Conservation (phyloP, 768 basidiomycete species). For the Kwoniella bestiolae region DNA sequence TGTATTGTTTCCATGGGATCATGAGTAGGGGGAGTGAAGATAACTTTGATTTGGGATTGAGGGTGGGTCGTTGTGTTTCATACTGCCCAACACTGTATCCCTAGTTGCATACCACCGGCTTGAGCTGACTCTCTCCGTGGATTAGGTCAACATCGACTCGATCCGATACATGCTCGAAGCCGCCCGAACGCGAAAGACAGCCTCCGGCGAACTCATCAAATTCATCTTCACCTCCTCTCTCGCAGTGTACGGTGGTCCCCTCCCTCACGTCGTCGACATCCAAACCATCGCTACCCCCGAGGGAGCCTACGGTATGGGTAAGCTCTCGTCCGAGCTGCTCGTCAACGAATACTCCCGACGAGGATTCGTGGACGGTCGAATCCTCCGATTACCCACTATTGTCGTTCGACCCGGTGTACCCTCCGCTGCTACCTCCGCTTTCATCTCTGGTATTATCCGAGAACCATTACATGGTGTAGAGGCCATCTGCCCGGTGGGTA, state of each 20-base stretch:
- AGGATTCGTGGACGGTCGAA: constrained; percentile 66
- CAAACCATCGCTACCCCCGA: constrained; percentile 65
- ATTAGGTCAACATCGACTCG: constrained; percentile 67
- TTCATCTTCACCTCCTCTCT: constrained; percentile 68
- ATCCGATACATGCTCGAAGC: constrained; percentile 60
- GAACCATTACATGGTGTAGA: constrained; percentile 65
- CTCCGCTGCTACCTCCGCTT: constrained; percentile 64
- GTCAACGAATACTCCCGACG: constrained; percentile 68
- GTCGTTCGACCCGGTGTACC: constrained; percentile 66
- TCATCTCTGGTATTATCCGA: constrained; percentile 67
- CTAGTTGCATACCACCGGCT: no score
- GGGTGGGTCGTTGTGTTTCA: constrained; percentile 30
- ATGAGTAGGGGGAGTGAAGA: constrained; percentile 57
- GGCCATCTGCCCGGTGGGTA: constrained; percentile 63
- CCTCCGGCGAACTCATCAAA: constrained; percentile 57
- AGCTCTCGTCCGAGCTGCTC: constrained; percentile 65
- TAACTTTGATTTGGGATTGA: constrained; percentile 57
- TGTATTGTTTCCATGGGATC: constrained; percentile 58
- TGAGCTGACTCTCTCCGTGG: no score
- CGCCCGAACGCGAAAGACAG: constrained; percentile 36
- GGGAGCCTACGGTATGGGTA: constrained; percentile 66
- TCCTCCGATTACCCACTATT: constrained; percentile 68
- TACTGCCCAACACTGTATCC: neutral
- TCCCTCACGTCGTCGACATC: constrained; percentile 60
- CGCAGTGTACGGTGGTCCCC: constrained; percentile 67